Evolutionary conservation across 108 stramenopile genomes (phyloP).

Genomic region (Cyclostephanos tholiformis): DNA sequence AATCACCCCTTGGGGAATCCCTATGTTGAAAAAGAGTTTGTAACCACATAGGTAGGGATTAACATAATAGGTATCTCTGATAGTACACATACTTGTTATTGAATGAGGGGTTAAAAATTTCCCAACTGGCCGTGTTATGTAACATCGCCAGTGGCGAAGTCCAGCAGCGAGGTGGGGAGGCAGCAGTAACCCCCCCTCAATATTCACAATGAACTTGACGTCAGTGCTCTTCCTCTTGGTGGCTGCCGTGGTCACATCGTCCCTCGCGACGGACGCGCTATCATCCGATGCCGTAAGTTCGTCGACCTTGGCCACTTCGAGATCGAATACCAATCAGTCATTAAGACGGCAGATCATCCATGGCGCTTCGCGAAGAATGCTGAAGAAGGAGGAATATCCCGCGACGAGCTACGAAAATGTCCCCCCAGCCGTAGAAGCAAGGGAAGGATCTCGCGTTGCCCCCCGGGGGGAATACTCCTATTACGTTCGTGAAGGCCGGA

Average conservation of each 20-base stretch:
- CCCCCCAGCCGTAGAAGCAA: background rate
- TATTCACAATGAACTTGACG: too few relatives aligned
- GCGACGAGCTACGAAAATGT: background rate
- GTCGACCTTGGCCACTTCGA: background rate
- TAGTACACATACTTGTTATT: too few relatives aligned
- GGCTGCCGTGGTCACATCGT: background rate
- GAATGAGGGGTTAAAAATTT: too few relatives aligned
- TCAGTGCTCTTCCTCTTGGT: conserved; percentile 3
- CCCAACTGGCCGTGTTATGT: too few relatives aligned
- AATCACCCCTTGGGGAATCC: too few relatives aligned
- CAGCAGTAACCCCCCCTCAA: too few relatives aligned
- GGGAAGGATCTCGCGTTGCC: background rate
- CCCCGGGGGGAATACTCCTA: conserved; percentile 14
- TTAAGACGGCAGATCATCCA: conserved; percentile 20
- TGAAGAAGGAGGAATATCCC: background rate
- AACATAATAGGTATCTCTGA: too few relatives aligned
- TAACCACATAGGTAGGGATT: too few relatives aligned
- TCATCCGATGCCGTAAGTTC: background rate
- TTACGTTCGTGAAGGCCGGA: conserved; percentile 30
- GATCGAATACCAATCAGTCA: conserved; percentile 6
- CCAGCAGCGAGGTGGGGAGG: too few relatives aligned
- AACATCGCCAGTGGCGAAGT: too few relatives aligned
- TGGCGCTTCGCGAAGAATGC: conserved; percentile 13
- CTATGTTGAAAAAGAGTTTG: too few relatives aligned
- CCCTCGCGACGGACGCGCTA: background rate